Evolutionary conservation across 257 asterid species (phyloP), one percentile per base, ranked within the genome.

Genomic region (Fraxinus anomala): DNA sequence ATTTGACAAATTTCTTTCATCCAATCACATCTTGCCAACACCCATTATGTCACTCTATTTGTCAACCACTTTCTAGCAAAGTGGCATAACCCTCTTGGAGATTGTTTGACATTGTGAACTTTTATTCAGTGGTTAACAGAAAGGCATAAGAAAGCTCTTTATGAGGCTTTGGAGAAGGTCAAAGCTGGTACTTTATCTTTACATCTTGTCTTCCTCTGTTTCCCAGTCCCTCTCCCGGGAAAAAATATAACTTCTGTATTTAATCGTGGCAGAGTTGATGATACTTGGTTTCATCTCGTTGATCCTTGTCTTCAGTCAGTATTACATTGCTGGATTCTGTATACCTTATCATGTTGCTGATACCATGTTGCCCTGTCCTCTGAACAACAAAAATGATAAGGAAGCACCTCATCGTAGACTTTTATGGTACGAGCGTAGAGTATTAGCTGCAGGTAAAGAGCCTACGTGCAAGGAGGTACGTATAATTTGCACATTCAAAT

Each of bases 281-380:
- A 61, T 88, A 68, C 87, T 88, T 2, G 91, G 91, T 8, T 88
- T 88, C 84, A 88, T 88, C 73, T 88, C 91, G 14, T 76, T 88
- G 14, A 51, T 86, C 65, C 80, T 88, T 26, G 77, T 83, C 63
- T 88, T 88, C 63, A 85, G 83, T 5, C 91, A 88, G 70, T 83
- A 82, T 66, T 82, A 76, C 81, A 86, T 88, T 70, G 59, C 88
- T 5, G 72, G 40, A 63, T 59, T 83, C 33, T 88, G 91, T 76
- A 81, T 88, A 61, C 82, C 91, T 23, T 80, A 47, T n/a, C 72
- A 63, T 78, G n/a, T 73, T 65, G 89, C 83, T 8, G 70, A 84
- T 72, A 73, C 85, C 16, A 85, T 88, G 83, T 79, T 85, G 85
- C 91, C 91, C 2, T 87, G 91, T 68, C 76, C 76, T 24, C 4